These are phyloP conservation scores for Leccinum longicurvipes DNA, from an alignment of 768 basidiomycete genomes.

Conservation along the genomic window DNA sequence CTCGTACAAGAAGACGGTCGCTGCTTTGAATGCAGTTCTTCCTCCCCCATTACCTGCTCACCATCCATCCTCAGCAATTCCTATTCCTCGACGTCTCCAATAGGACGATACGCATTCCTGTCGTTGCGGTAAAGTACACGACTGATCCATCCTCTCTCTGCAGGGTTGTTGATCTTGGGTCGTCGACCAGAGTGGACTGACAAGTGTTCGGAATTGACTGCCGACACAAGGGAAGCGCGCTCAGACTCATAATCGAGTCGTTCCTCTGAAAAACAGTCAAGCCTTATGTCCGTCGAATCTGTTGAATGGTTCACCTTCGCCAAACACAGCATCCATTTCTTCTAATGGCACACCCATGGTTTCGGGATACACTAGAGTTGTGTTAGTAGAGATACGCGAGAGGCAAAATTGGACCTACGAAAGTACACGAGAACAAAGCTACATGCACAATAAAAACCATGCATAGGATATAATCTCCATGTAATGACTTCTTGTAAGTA, in stretches of 20 bases:
- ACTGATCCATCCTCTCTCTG: conserved; percentile 45
- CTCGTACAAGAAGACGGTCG: conserved; percentile 9
- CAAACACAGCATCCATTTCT: conserved; percentile 89
- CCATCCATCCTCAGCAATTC: conserved; percentile 53
- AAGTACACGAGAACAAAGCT: conserved; percentile 87
- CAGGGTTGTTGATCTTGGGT: conserved; percentile 18
- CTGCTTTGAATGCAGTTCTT: conserved; percentile 19
- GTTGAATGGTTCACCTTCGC: conserved; percentile 57
- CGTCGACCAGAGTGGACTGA: conserved; percentile 31
- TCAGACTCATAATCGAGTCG: conserved; percentile 64
- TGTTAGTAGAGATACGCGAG: conserved; percentile 5
- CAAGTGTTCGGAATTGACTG: conserved; percentile 35
- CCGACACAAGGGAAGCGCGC: conserved; percentile 52
- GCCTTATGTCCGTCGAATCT: conserved; percentile 12
- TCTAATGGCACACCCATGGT: conserved; percentile 85
- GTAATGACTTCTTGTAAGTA: conserved; percentile 81
- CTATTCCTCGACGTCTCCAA: conserved; percentile 50
- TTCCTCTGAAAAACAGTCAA: conserved; percentile 41
- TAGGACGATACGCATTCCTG: conserved; percentile 45
- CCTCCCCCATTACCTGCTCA: conserved; percentile 27
- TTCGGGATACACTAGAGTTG: conserved; percentile 69
- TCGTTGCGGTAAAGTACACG: conserved; percentile 45
- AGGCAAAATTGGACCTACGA: conserved; percentile 42
- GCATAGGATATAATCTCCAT: conserved; percentile 95
- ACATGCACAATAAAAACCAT: conserved; percentile 86